Evolutionary conservation across 225 moss, liverwort and hornwort species (phyloP).

Genomic region (Pleurozium schreberi): DNA sequence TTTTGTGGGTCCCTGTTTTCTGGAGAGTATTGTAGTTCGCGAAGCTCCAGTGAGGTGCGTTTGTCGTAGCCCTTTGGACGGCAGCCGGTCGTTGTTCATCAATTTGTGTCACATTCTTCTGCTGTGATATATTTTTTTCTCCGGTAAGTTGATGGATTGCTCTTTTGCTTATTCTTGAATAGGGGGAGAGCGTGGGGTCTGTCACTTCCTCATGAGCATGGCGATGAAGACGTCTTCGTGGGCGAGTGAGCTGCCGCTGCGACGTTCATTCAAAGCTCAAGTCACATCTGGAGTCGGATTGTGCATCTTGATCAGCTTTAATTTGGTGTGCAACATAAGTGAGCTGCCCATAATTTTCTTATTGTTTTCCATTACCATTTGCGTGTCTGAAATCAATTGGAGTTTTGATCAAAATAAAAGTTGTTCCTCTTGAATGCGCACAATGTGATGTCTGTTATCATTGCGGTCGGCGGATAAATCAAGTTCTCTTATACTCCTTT

Average conservation of each 20-base stretch:
- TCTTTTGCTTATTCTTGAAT: not conserved
- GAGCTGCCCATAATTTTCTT: not conserved
- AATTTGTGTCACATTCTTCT: not conserved
- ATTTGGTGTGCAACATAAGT: not conserved
- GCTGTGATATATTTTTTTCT: too few relatives aligned
- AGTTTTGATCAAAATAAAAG: not conserved
- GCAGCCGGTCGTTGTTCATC: not conserved
- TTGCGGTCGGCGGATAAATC: not conserved
- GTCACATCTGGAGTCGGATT: not conserved
- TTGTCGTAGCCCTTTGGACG: not conserved
- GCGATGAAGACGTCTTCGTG: not conserved
- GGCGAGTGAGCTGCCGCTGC: not conserved
- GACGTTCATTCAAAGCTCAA: not conserved
- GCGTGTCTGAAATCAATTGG: not conserved
- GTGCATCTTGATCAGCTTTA: conserved; percentile 6
- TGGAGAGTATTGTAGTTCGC: not conserved
- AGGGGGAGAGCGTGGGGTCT: not conserved
- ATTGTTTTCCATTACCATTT: not conserved
- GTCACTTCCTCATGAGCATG: not conserved
- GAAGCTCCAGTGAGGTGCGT: not conserved
- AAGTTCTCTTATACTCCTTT: too few relatives aligned
- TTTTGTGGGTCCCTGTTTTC: not conserved
- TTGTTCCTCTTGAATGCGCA: not conserved
- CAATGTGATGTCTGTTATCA: not conserved
- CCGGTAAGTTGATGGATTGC: too few relatives aligned